Conservation (phyloP, 225 moss, liverwort and hornwort species). For the Climacium dendroides region DNA sequence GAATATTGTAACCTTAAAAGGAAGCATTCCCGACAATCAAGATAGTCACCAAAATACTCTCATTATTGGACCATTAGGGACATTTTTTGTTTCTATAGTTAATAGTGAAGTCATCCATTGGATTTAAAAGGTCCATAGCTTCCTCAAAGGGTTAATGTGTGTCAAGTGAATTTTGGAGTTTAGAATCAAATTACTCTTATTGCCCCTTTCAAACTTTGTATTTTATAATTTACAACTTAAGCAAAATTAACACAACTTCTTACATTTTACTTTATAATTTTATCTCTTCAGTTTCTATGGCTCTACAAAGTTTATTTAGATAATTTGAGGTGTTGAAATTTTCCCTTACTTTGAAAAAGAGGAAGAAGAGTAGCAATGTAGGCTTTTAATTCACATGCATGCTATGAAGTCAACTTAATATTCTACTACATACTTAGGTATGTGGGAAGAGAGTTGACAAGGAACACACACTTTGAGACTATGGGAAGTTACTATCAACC, state of each 20-base stretch:
- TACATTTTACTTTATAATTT: background rate
- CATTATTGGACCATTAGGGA: too few relatives aligned
- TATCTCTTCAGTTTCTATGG: background rate
- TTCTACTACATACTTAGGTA: background rate
- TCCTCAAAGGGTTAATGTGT: fast-evolving
- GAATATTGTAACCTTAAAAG: background rate
- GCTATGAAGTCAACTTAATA: too few relatives aligned
- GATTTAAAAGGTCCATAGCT: fast-evolving
- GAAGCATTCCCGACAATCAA: fast-evolving
- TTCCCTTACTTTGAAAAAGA: background rate
- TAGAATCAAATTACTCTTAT: background rate
- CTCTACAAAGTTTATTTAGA: background rate
- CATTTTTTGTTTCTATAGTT: too few relatives aligned
- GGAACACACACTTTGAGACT: background rate
- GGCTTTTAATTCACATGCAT: background rate
- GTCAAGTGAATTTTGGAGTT: background rate
- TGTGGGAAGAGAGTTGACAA: background rate
- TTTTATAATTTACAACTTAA: background rate
- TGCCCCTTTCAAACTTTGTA: background rate
- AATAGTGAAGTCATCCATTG: fast-evolving
- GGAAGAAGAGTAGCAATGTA: background rate
- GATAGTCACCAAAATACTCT: background rate
- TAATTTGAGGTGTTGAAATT: background rate
- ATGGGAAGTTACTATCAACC: background rate
- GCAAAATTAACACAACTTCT: background rate